Evolutionary conservation across 2,329 filamentous ascomycete genomes (phyloP), one percentile per base, ranked within the genome.

Genomic region (Fusarium sp.): DNA sequence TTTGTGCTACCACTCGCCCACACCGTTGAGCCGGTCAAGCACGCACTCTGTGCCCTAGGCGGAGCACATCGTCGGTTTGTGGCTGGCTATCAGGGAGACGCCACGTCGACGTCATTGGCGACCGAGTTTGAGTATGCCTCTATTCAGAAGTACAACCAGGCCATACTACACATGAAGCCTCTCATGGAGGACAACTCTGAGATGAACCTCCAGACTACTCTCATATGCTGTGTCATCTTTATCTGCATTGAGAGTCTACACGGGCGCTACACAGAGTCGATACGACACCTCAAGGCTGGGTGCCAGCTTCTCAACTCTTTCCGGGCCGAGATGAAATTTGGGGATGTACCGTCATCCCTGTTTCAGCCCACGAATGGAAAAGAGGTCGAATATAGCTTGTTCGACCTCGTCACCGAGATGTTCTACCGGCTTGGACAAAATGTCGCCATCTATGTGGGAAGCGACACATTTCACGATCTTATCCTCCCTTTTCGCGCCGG

Each of bases 161-260:
- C 76, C 10, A 78, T 78, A 20, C 40, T 59, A 1, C 65, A 66
- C 7, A 71, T 78, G 54, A 67, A 75, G 16, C 68, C 74, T 14
- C 58, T 78, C 14, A 69, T 77, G 64, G 56, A 35, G n/a, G 66
- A 67, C 6, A 65, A 63, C 8, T 67, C 72, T 2, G 35, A 57
- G 4, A 25, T 56, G 2, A 73, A 77, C 11, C 66, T 74, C 18
- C 68, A 70, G 31, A 69, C 63, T 5, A 70, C 72, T n/a, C 62
- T 78, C 1, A 61, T 73, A 2, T 78, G 76, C 33, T 78, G 76
- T 18, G 69, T 73, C 18, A 74, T 78, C 25, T 78, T 78, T n/a
- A 76, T 78, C 27, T 74, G 70, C 25, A 71, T 78, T 11, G 76
- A 78, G 45, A 77, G 69, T 22, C 52, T 78, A 3, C 60, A 73